Base-by-base conservation (phyloP, 495 filamentous ascomycete species). In the Evernia prunastri region DNA sequence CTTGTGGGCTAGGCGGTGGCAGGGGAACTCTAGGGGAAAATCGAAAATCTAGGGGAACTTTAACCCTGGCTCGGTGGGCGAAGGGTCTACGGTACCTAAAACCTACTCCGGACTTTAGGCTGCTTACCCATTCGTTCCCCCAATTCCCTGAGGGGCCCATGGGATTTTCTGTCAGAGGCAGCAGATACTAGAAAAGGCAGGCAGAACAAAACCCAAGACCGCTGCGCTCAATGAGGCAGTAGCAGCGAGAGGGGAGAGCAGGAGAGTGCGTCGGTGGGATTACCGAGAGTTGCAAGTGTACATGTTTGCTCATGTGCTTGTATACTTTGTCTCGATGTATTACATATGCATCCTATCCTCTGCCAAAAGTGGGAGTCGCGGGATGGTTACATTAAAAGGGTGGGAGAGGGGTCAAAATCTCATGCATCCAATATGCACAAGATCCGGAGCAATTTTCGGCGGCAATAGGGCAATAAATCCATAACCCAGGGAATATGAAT, bases 361-460 rank as follows among this genome's bases (percentile, higher is more conserved):
- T 56, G 60, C 47, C 43, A 35, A 51, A 56, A 40, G 36, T 23
- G 54, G 60, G 49, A 63, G 18, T 39, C 51, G 60, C 60, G 60
- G 60, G 60, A 56, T 56, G 25, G 42, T 17, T 20, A 29, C 58
- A 39, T 40, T 20, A 39, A 25, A 49, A 56, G 36, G 43, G 15
- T 31, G 47, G 60, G 40, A 60, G 42, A 39, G 63, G 45, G 60
- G 56, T 35, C n/a, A n/a, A n/a, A 64, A 42, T 39, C 49, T 64
- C 25, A 56, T 67, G n/a, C 36, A 29, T 9, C 31, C 39, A 31
- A 23, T 37, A n/a, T 61, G 49, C 49, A 56, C 31, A 63, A 42
- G 27, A 29, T 43, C 40, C 49, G 60, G 60, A 63, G 60, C 47
- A 56, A 43, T 37, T 40, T 54, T 63, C 60, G 60, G 60, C 60